Percentiles rank a stretch among this genome's conserved stretches.
Conservation (phyloP, 192 early-diverging fungal genomes). For the Rhizoclosmatium globosum region DNA sequence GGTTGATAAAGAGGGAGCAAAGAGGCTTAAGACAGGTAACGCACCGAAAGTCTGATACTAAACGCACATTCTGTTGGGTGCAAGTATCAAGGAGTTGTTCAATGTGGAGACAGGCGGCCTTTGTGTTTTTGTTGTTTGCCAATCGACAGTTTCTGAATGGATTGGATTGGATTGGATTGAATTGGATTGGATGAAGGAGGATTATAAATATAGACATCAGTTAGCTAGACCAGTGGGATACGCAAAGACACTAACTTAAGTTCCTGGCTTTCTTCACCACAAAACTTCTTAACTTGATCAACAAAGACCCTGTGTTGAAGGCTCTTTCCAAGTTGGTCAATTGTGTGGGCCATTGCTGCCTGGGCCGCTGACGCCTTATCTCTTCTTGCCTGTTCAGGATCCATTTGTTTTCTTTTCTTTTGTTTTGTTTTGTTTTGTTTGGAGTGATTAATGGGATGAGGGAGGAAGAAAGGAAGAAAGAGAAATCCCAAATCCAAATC, state of each 20-base stretch:
- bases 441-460: no score
- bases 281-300: slow-evolving; percentile 28
- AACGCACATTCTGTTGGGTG: slow-evolving; percentile 19
- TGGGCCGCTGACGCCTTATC: slow-evolving; percentile 1
- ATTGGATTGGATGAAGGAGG: neutral
- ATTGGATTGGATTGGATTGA: neutral
- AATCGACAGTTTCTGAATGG: slow-evolving; percentile 15
- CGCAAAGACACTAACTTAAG: neutral
- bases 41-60: slow-evolving; percentile 27
- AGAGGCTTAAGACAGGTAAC: no score
- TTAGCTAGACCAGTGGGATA: no score
- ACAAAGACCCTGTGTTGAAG: slow-evolving; percentile 28
- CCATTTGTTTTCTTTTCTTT: no score
- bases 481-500: no score
- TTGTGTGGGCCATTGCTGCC: slow-evolving; percentile 2
- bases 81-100: slow-evolving; percentile 28
- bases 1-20: neutral
- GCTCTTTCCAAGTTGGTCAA: neutral
- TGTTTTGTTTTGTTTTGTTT: no score
- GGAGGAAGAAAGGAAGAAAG: no score
- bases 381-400: neutral
- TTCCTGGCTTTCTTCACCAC: neutral
- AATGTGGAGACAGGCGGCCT: neutral
- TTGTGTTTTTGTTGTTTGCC: slow-evolving; percentile 32
- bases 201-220: no score